Conservation (phyloP, 352 stramenopile genomes). For the Phytopythium litorale region DNA sequence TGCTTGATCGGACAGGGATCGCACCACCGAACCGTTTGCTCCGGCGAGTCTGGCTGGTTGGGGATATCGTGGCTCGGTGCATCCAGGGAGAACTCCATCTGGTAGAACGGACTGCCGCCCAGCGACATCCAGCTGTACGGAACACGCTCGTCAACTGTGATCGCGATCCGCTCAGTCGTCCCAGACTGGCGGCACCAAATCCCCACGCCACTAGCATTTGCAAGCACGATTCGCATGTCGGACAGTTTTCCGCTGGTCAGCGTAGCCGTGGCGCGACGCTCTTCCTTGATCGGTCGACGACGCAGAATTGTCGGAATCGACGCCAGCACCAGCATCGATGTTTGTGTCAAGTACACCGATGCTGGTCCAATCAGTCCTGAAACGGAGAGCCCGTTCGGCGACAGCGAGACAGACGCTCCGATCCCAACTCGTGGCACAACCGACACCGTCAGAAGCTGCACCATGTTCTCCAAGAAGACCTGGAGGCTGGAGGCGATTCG, state of each 20-base stretch:
- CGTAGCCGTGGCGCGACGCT: not conserved
- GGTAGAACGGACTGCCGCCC: slow-evolving; percentile 36
- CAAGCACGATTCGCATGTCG: slow-evolving; percentile 54
- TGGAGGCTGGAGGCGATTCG: slow-evolving; percentile 41
- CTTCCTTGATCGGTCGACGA: slow-evolving; percentile 3
- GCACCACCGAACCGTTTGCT: slow-evolving; percentile 31
- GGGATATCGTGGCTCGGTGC: slow-evolving; percentile 8
- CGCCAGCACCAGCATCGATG: slow-evolving; percentile 58
- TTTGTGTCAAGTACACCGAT: slow-evolving; percentile 66
- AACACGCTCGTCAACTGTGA: slow-evolving; percentile 23
- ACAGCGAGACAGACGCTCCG: slow-evolving; percentile 33
- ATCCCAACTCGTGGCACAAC: slow-evolving; percentile 52
- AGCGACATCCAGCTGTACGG: slow-evolving; percentile 75
- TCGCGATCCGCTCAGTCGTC: slow-evolving; percentile 44
- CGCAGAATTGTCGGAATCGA: slow-evolving; percentile 47
- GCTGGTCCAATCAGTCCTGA: slow-evolving; percentile 47
- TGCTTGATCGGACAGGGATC: slow-evolving; percentile 66
- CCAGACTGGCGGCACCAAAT: slow-evolving; percentile 68
- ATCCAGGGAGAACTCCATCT: slow-evolving; percentile 51
- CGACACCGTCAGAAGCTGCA: slow-evolving; percentile 62
- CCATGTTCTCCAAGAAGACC: slow-evolving; percentile 69
- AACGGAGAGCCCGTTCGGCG: slow-evolving; percentile 26
- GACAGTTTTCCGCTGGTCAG: slow-evolving; percentile 27
- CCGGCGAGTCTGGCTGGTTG: not conserved
- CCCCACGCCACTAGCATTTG: slow-evolving; percentile 36